Base-by-base conservation (phyloP, 352 stramenopile species). In the Pythium biforme region DNA sequence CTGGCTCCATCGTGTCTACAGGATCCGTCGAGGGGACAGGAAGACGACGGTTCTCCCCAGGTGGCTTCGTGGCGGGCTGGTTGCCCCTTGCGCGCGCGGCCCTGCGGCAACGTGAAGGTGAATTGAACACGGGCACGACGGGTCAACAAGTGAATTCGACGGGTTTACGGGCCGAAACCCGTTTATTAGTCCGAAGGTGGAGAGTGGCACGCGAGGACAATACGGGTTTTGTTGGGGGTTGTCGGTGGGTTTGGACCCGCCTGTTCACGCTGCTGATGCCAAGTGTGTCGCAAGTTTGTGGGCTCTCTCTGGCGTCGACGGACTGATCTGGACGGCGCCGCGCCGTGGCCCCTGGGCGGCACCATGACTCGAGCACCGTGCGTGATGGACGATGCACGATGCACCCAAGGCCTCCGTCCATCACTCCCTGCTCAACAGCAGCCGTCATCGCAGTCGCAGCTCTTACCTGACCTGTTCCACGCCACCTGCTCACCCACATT, bases 251-350 rank as follows among this genome's bases (percentile, higher is more conserved):
- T 20, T 19, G 8, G 20, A 54, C 55, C 55, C 55, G 33, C 43
- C 23, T 52, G 43, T 41, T 54, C 37, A 40, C 27, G n/a, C 6
- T 20, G 55, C 55, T 62, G 55, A 62, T 62, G 55, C 55, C 55
- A 54, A n/a, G 40, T 37, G 41, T 62, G 55, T 62, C 55, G 55
- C 55, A 62, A 17, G 26, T 19, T 22, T 62, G 31, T 62, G 55
- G 25, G 37, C 39, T 23, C 52, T 59, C 52, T 43, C 37, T 50
- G 29, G 34, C 25, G 39, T 31, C 45, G 17, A n/a, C 19, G n/a
- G 49, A 41, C 14, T 56, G 11, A 47, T 27, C 9, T 19, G 17
- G 14, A 43, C 14, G 10, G 31, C 31, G 31, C 31, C 31, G 10
- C 31, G 31, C 31, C 31, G 31, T 34, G 31, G 31, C 5, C 31